These are phyloP conservation scores for Aspergillus fructus DNA, from an alignment of 2,329 filamentous ascomycete genomes.

Conservation along the genomic window DNA sequence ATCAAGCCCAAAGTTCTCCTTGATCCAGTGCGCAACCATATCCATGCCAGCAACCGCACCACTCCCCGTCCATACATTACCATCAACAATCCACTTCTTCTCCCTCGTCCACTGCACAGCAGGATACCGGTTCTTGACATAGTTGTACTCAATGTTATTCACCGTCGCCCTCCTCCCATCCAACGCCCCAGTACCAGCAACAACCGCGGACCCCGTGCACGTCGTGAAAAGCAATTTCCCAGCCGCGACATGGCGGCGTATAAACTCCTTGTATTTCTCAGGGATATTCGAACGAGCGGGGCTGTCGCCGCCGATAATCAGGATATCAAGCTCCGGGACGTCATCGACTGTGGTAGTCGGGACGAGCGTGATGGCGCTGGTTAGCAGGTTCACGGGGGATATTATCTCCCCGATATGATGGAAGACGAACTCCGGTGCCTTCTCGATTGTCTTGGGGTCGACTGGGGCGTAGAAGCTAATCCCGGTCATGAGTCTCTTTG, in stretches of 20 bases:
- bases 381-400: not conserved
- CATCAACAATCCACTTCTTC: constrained; percentile 47
- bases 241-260: not conserved
- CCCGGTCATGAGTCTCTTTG: not conserved
- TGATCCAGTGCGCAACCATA: constrained; percentile 44
- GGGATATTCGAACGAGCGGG: not conserved
- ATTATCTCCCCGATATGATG: constrained; percentile 3
- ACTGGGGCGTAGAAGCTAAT: not conserved
- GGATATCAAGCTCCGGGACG: not conserved
- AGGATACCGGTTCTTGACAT: constrained; percentile 33
- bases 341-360: constrained; percentile 1
- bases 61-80: constrained; percentile 49
- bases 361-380: not conserved
- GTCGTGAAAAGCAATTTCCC: constrained; percentile 5
- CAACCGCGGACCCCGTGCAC: not conserved
- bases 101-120: constrained; percentile 46
- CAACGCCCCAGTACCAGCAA: constrained; percentile 19
- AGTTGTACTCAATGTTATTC: constrained; percentile 38
- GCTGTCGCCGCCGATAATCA: not conserved
- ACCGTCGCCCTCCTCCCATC: constrained; percentile 47
- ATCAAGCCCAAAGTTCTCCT: constrained; percentile 33
- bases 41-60: constrained; percentile 51
- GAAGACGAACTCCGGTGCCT: constrained; percentile 2
- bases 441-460: not conserved
- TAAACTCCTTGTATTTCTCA: not conserved